Evolutionary conservation across 2,329 filamentous ascomycete species (phyloP).

Genomic region (Exophiala bonariae): DNA sequence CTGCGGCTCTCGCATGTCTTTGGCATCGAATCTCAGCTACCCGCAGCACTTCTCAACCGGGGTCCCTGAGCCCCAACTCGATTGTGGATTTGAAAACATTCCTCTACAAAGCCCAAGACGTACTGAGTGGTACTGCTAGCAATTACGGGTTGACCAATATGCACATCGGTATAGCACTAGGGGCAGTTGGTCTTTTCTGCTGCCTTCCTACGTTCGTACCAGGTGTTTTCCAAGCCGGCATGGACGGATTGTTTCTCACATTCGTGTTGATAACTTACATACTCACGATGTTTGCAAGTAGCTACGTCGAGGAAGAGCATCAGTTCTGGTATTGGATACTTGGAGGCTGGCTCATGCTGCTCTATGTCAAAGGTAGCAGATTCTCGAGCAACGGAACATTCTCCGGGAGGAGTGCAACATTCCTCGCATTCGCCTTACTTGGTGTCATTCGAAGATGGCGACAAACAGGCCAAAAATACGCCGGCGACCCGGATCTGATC

Average conservation of each 20-base stretch:
- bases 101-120: conserved; percentile 68
- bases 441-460: conserved; percentile 82
- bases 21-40: conserved; percentile 52
- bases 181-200: conserved; percentile 31
- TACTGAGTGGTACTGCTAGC: conserved; percentile 87
- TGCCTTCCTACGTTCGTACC: conserved; percentile 27
- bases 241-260: conserved; percentile 40
- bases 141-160: conserved; percentile 79
- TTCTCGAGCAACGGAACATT: conserved; percentile 1
- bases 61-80: background rate
- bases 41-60: background rate
- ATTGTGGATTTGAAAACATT: conserved; percentile 47
- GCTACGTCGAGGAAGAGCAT: conserved; percentile 97
- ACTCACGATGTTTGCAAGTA: conserved; percentile 95
- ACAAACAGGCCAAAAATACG: conserved; percentile 94
- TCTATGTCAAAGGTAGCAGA: conserved; percentile 31
- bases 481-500: conserved; percentile 85
- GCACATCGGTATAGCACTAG: conserved; percentile 42
- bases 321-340: conserved; percentile 97
- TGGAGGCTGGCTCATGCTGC: conserved; percentile 46
- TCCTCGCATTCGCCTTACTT: conserved; percentile 60
- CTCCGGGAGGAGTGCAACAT: conserved; percentile 23
- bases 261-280: conserved; percentile 65
- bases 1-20: conserved; percentile 66
- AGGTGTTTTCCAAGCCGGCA: conserved; percentile 5